phyloP scores from a whole-genome alignment of 305 asterid species.

The Fraxinus paxiana region DNA sequence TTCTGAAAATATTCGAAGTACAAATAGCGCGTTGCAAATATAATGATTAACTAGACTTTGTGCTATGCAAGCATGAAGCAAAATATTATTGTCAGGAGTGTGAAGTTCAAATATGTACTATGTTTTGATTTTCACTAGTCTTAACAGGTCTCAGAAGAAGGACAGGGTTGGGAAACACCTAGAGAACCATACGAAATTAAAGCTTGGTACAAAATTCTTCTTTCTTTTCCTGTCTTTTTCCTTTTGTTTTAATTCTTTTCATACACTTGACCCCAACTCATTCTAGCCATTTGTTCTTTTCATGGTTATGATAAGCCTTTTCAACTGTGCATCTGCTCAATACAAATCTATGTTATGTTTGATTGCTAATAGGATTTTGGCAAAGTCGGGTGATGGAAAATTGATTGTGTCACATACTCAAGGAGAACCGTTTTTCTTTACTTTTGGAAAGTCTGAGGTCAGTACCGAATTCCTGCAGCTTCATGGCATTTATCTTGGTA shows the following conservation, averaged over 20 bases:
- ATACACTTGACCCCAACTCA: background rate
- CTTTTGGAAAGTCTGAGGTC: conserved; percentile 90
- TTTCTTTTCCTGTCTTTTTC: background rate
- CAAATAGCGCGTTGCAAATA: background rate
- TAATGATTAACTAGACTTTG: background rate
- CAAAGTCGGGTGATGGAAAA: conserved; percentile 74
- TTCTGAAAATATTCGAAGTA: background rate
- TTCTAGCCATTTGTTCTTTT: conserved; percentile 12
- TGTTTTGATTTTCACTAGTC: conserved; percentile 25
- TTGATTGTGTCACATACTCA: conserved; percentile 46
- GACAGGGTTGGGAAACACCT: conserved; percentile 94
- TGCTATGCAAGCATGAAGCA: background rate
- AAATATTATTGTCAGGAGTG: background rate
- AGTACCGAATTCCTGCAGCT: conserved; percentile 20
- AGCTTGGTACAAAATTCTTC: conserved; percentile 56
- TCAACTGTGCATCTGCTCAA: background rate
- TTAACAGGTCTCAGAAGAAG: conserved; percentile 72
- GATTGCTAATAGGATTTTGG: conserved; percentile 64
- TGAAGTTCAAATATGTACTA: background rate
- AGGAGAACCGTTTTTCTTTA: conserved; percentile 75
- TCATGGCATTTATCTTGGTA: conserved; percentile 7
- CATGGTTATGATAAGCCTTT: background rate
- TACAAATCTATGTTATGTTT: conserved; percentile 1
- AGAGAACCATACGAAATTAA: conserved; percentile 90
- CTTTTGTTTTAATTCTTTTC: background rate